phyloP scores from a whole-genome alignment of 1,284 basidiomycete genomes.

The Entoloma clypeatum region DNA sequence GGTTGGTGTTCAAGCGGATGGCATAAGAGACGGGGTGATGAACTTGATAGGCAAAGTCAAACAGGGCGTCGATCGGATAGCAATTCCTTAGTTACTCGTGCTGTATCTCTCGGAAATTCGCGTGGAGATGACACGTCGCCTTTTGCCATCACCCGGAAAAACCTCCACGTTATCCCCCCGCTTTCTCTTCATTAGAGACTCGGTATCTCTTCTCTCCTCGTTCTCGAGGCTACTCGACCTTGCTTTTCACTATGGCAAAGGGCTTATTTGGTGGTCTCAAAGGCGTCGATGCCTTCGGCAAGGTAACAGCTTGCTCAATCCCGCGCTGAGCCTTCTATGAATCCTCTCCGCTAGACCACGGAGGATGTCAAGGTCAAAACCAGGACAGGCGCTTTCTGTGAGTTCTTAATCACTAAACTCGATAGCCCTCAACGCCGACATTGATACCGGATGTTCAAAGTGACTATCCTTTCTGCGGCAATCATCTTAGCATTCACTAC shows the following conservation, averaged over 20 bases:
- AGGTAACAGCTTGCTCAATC: conserved; percentile 49
- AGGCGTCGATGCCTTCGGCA: conserved; percentile 96
- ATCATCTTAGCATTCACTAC: conserved; percentile 90
- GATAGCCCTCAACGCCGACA: too few relatives aligned
- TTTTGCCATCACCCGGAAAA: conserved; percentile 14
- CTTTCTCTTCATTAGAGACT: conserved; percentile 17
- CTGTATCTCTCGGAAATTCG: conserved; percentile 14
- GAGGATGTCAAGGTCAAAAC: conserved; percentile 99
- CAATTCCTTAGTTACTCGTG: conserved; percentile 34
- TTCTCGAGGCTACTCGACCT: conserved; percentile 18
- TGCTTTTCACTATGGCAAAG: conserved; percentile 58
- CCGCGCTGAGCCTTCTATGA: conserved; percentile 5
- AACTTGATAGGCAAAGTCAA: conserved; percentile 85
- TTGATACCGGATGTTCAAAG: conserved; percentile 36
- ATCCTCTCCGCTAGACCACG: conserved; percentile 57
- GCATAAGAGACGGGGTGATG: conserved; percentile 81
- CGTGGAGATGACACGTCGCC: conserved; percentile 23
- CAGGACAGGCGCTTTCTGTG: conserved; percentile 85
- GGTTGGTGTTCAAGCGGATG: conserved; percentile 75
- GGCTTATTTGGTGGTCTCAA: conserved; percentile 71
- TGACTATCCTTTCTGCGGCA: conserved; percentile 89
- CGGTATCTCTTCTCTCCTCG: conserved; percentile 28
- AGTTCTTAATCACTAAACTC: conserved; percentile 30
- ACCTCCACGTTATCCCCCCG: conserved; percentile 12
- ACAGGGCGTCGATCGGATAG: conserved; percentile 82